Base-by-base conservation (phyloP, 441 rosid genomes). In the Euphorbia neoarborescens region DNA sequence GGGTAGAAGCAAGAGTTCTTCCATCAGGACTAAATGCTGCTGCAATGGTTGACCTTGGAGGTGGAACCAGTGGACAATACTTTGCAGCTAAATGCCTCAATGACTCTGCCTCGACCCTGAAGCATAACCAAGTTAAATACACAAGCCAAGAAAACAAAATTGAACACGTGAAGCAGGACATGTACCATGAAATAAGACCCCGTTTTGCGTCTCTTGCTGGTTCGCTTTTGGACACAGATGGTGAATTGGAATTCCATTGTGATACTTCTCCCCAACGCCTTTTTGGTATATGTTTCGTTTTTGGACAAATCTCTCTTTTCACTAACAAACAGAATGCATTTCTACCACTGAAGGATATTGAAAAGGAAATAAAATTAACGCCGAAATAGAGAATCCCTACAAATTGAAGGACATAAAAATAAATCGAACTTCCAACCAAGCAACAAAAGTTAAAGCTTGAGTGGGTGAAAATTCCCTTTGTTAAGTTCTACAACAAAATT, bases 11-110 rank as follows among this genome's bases (percentile, higher is more conserved):
- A 75, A 92, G 86, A 25, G 81, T 86, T 83, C 74, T 85, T 70
- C 97, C 98, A 79, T 93, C 91, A 71, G 89, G 77, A 81, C 98
- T 93, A 79, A 93, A 93, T 56, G 96, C 92, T 17, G 91, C 96
- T 42, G 98, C 97, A 79, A 93, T 93, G 19, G 98, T 93, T 3
- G 98, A 93, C 76, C 94, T 83, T 25, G 98, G 97, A 78, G 94
- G 87, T 73, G 91, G 89, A 44, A 79, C 74, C 68, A 90, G 74
- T 40, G 92, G 83, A 66, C 90, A 93, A 76, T 90, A 93, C 71
- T 87, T 87, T 3, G 91, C 94, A 48, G 94, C 83, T 72, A 93
- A 78, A 83, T 90, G 87, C 67, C 77, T 78, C 77, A 93, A 77
- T 0, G 97, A 93, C 78, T 84, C 91, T 50, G 90, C 94, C 84